These are phyloP conservation scores for Lyophyllum semitale DNA, from an alignment of 768 basidiomycete species.

Conservation along the genomic window DNA sequence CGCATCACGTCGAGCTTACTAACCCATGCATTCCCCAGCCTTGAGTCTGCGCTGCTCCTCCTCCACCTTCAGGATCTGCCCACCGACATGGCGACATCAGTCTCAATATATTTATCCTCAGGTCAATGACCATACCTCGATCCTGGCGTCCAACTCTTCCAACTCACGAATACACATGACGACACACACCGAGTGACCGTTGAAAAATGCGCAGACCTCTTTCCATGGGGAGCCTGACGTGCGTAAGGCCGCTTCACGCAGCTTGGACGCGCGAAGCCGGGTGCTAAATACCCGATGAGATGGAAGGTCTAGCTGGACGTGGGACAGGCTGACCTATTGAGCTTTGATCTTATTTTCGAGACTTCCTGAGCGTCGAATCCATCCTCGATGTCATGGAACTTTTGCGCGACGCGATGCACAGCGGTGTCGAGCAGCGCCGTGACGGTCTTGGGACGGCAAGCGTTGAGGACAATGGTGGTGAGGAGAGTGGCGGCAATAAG, in stretches of 20 bases:
- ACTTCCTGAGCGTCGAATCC: not conserved
- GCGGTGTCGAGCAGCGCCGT: not conserved
- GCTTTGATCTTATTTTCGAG: not conserved
- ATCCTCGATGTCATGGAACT: not conserved
- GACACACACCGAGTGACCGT: not conserved
- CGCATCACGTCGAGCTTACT: too few relatives aligned
- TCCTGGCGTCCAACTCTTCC: not conserved
- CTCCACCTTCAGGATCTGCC: not conserved
- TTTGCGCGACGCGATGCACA: not conserved
- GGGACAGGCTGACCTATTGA: not conserved
- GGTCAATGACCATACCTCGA: not conserved
- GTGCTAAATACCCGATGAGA: too few relatives aligned
- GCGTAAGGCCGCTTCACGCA: not conserved
- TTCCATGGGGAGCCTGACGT: not conserved
- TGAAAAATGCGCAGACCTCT: not conserved
- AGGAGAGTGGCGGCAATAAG: not conserved
- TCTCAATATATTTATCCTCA: not conserved
- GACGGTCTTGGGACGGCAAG: not conserved
- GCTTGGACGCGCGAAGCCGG: too few relatives aligned
- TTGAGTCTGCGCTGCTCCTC: not conserved
- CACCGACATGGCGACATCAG: not conserved
- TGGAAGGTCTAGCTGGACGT: too few relatives aligned
- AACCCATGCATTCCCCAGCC: not conserved
- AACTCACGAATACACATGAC: not conserved
- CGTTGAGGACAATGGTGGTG: not conserved